Percentiles rank a stretch among this genome's conserved stretches.
These are phyloP conservation scores for Agaricus sinodeliciosus DNA, from an alignment of 768 basidiomycete genomes.

Conservation along the genomic window DNA sequence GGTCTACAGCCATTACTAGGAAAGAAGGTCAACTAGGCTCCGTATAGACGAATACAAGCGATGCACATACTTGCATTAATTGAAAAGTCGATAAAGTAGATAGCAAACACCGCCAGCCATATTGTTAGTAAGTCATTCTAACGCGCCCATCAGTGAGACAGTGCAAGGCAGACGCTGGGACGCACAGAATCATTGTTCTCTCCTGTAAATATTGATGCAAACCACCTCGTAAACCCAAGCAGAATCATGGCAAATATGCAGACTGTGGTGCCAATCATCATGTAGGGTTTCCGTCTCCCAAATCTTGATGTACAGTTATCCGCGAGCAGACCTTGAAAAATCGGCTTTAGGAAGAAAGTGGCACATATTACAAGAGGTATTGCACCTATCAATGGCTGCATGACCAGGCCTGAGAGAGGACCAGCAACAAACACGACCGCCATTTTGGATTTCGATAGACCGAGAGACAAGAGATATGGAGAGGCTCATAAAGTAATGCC, in stretches of 20 bases:
- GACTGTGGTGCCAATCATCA: constrained; percentile 62
- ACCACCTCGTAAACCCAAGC: constrained; percentile 72
- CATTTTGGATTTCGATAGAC: constrained; percentile 81
- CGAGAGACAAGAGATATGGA: constrained; percentile 86
- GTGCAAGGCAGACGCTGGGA: background rate
- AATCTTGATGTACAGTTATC: constrained; percentile 81
- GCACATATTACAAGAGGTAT: background rate
- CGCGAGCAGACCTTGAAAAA: constrained; percentile 57
- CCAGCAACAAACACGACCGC: constrained; percentile 91
- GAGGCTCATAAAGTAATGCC: constrained; percentile 36
- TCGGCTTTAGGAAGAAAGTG: background rate
- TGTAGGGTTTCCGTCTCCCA: constrained; percentile 83
- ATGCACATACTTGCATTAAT: constrained; percentile 38
- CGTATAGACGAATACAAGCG: background rate
- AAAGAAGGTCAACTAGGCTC: background rate
- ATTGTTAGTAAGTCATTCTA: constrained; percentile 60
- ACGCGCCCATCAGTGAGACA: background rate
- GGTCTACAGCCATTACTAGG: constrained; percentile 81
- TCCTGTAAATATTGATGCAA: constrained; percentile 47
- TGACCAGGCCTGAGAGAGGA: constrained; percentile 81
- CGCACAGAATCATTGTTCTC: constrained; percentile 24
- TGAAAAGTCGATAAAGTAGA: constrained; percentile 52
- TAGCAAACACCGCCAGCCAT: constrained; percentile 59
- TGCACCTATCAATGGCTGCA: constrained; percentile 83
- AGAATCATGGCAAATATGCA: constrained; percentile 71